Percentiles rank a stretch among this genome's conserved stretches.
Conservation (phyloP, 176 grass and related monocot genomes). For the Alopecurus myosuroides region DNA sequence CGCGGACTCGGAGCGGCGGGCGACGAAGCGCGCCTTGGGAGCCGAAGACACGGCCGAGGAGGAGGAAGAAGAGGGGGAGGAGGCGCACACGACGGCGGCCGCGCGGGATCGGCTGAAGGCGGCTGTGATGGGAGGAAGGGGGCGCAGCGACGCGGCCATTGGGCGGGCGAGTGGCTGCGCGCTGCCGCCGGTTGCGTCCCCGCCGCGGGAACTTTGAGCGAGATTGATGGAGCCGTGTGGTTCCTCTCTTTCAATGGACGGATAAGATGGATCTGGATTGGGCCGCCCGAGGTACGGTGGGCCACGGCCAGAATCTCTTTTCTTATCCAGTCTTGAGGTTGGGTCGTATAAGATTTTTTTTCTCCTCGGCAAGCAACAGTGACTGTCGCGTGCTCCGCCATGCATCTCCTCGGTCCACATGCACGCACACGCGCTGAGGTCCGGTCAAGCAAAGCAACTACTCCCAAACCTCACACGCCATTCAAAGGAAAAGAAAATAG, state of each 20-base stretch:
- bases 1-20: conserved; percentile 67
- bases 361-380: not conserved
- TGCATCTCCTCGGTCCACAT: not conserved
- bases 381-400: not conserved
- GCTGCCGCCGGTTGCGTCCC: not conserved
- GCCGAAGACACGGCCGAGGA: conserved; percentile 51
- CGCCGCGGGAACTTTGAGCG: not conserved
- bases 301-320: not conserved
- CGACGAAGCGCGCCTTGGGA: conserved; percentile 80
- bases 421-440: not conserved
- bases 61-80: not conserved
- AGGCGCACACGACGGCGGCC: conserved; percentile 24
- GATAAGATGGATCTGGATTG: conserved; percentile 25
- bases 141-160: conserved; percentile 44
- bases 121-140: conserved; percentile 23
- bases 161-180: conserved; percentile 11
- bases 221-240: not conserved
- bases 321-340: not conserved
- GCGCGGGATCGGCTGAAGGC: not conserved
- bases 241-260: not conserved
- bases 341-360: too few species aligned
- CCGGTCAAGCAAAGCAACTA: too few species aligned
- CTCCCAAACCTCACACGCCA: too few species aligned
- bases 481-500: too few species aligned
- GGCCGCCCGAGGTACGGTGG: not conserved